Conservation (phyloP, 2,329 filamentous ascomycete species). For the Cercospora brassicicola region DNA sequence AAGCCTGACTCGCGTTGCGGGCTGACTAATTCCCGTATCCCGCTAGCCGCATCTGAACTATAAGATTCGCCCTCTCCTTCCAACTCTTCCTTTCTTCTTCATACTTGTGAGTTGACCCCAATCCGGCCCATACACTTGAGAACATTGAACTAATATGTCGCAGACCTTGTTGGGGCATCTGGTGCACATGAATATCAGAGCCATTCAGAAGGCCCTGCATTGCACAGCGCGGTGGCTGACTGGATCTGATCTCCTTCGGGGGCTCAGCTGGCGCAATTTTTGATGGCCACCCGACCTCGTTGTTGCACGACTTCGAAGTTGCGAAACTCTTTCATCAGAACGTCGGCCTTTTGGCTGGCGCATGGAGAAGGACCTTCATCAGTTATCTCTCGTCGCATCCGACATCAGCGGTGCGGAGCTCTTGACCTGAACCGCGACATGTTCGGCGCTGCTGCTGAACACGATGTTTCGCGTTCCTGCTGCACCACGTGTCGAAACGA, state of each 20-base stretch:
- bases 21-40: background rate
- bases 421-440: background rate
- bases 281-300: background rate
- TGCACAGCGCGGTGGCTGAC: conserved; percentile 14
- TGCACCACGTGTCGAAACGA: background rate
- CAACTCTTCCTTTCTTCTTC: background rate
- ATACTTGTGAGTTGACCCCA: background rate
- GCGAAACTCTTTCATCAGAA: too few relatives aligned
- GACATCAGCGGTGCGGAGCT: too few relatives aligned
- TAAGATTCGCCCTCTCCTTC: background rate
- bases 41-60: background rate
- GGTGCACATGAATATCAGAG: conserved; percentile 5
- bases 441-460: background rate
- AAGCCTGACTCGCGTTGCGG: background rate
- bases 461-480: background rate
- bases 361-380: background rate
- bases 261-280: conserved; percentile 12
- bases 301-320: too few relatives aligned
- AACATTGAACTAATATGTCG: background rate
- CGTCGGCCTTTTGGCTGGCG: too few relatives aligned
- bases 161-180: conserved; percentile 5
- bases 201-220: conserved; percentile 11
- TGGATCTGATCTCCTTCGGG: conserved; percentile 17
- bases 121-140: background rate
- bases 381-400: background rate